Evolutionary conservation across 1,284 basidiomycete genomes (phyloP).

Genomic region (Naganishia sp.): DNA sequence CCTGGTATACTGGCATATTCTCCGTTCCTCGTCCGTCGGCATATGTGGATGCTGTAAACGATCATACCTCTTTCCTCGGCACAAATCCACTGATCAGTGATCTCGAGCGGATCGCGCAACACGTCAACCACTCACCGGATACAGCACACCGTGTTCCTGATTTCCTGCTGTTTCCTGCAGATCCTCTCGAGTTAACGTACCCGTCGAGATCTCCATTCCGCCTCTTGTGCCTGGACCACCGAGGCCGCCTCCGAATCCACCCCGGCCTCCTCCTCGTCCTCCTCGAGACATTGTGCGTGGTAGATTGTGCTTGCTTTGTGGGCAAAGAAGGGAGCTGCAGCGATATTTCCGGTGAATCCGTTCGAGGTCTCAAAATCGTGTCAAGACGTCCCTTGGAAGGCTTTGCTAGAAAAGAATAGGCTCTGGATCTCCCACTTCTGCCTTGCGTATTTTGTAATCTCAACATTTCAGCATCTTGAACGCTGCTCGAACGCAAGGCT

Average conservation of each 20-base stretch:
- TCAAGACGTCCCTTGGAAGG: no score
- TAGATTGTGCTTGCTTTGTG: not conserved
- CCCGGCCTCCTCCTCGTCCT: constrained; percentile 30
- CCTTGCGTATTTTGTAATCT: no score
- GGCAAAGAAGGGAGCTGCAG: no score
- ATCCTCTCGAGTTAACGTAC: constrained; percentile 32
- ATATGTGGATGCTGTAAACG: constrained; percentile 39
- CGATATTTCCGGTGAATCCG: no score
- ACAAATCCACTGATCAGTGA: not conserved
- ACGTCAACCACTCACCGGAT: constrained; percentile 42
- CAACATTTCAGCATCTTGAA: not conserved
- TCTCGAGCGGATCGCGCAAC: not conserved
- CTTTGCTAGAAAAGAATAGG: no score
- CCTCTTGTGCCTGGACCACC: constrained; percentile 13
- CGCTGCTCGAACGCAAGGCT: not conserved
- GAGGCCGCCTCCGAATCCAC: constrained; percentile 28
- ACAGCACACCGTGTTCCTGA: constrained; percentile 45
- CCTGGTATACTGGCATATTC: constrained; percentile 31
- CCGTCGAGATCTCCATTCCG: constrained; percentile 26
- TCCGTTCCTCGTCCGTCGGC: constrained; percentile 31
- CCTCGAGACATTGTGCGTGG: constrained; percentile 28
- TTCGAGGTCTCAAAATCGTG: no score
- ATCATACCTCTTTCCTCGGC: constrained; percentile 4
- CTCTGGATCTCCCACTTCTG: no score
- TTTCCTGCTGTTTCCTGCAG: constrained; percentile 26